Evolutionary conservation across 169 alveolate genomes (phyloP).

Genomic region (Eimeria nieschulzi): DNA sequence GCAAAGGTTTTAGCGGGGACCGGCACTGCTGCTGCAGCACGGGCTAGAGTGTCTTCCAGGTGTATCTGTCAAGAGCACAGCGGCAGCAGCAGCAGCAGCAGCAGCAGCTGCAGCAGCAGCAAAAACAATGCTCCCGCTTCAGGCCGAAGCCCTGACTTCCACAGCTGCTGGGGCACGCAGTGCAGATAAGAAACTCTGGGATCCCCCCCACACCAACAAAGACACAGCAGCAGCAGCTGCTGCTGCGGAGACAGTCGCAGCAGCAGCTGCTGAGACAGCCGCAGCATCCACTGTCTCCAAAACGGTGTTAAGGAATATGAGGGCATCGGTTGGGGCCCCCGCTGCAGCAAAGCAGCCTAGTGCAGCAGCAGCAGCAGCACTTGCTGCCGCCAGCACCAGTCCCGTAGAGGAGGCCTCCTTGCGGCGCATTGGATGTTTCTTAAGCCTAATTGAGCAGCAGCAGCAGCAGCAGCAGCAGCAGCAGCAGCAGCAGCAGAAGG

Average conservation of each 20-base stretch:
- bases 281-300: too few relatives aligned
- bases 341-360: background rate
- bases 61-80: background rate
- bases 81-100: conserved; percentile 37
- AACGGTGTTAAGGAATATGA: too few relatives aligned
- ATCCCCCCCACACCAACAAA: too few relatives aligned
- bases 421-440: conserved; percentile 53
- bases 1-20: background rate
- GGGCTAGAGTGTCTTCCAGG: too few relatives aligned
- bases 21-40: background rate
- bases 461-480: conserved; percentile 54
- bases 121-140: background rate
- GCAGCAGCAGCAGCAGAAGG: conserved; percentile 39
- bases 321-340: too few relatives aligned
- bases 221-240: too few relatives aligned
- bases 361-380: conserved; percentile 46
- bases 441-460: conserved; percentile 34
- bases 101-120: conserved; percentile 14
- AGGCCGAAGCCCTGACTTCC: too few relatives aligned
- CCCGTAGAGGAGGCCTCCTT: conserved; percentile 36
- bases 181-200: too few relatives aligned
- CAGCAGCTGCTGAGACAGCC: too few relatives aligned
- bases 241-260: too few relatives aligned
- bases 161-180: too few relatives aligned
- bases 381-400: conserved; percentile 54